These are phyloP conservation scores for Spergularia marina DNA, from an alignment of 148 eudicot species.

Conservation along the genomic window DNA sequence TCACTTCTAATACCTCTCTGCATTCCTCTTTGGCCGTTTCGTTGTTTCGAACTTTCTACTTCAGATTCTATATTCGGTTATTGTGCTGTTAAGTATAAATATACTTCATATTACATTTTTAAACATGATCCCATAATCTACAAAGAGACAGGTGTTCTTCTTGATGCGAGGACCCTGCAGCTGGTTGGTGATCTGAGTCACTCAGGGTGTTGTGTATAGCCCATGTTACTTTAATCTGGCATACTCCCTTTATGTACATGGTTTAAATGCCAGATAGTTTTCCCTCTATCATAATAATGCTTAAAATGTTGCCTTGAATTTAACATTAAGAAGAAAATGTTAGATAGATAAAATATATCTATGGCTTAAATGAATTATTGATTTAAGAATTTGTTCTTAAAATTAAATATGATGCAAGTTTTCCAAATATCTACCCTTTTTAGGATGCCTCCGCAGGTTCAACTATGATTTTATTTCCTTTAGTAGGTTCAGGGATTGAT, in stretches of 20 bases:
- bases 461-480: conserved; percentile 15
- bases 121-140: no score
- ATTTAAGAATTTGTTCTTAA: neutral
- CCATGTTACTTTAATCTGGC: neutral
- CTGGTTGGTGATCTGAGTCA: no score
- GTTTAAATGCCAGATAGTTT: neutral
- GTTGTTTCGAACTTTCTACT: no score
- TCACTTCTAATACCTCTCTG: no score
- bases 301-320: neutral
- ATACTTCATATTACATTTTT: no score
- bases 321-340: neutral
- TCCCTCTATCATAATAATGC: neutral
- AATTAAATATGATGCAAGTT: neutral
- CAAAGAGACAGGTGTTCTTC: no score
- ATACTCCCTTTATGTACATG: neutral
- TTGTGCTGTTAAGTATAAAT: no score
- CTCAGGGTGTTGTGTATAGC: no score
- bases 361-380: neutral
- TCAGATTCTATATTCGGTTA: no score
- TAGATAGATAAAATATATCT: neutral
- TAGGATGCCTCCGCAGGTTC: conserved; percentile 7
- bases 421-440: neutral
- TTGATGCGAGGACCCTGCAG: no score
- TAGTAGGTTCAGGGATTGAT: conserved; percentile 1
- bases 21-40: no score